Evolutionary conservation across 495 filamentous ascomycete genomes (phyloP).

Genomic region (Lophiotrema nucula): DNA sequence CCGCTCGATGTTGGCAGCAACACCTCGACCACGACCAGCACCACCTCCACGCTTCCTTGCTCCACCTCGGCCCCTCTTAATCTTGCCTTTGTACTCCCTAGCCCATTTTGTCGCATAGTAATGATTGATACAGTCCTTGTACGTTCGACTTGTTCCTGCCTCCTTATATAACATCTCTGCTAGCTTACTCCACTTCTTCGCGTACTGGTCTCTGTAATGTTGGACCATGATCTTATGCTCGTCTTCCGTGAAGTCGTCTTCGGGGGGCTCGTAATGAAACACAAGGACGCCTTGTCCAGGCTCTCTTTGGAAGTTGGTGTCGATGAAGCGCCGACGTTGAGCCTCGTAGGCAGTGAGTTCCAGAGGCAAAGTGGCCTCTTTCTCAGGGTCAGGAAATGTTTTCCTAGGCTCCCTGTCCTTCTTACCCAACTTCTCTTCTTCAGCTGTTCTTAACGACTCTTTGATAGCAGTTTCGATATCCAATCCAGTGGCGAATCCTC

Average conservation of each 20-base stretch:
- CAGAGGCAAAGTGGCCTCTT: constrained; percentile 80
- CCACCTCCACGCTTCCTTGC: constrained; percentile 56
- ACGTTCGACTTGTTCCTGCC: constrained; percentile 56
- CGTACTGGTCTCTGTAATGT: constrained; percentile 62
- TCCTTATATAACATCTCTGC: constrained; percentile 61
- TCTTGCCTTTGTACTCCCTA: constrained; percentile 78
- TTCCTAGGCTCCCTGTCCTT: constrained; percentile 62
- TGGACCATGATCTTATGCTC: constrained; percentile 78
- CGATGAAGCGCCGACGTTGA: constrained; percentile 55
- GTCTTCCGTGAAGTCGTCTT: constrained; percentile 78
- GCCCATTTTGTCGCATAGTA: constrained; percentile 93
- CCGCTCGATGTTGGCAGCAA: constrained; percentile 59
- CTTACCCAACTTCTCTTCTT: constrained; percentile 66
- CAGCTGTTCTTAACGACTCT: constrained; percentile 71
- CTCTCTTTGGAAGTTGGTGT: constrained; percentile 69
- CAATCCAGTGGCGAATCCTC: constrained; percentile 50
- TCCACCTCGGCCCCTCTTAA: constrained; percentile 67
- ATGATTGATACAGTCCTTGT: constrained; percentile 85
- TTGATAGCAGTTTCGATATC: constrained; percentile 75
- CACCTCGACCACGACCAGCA: constrained; percentile 42
- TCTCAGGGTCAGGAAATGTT: constrained; percentile 71
- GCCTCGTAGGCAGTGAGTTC: constrained; percentile 55
- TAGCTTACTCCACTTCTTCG: constrained; percentile 92
- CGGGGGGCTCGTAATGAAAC: constrained; percentile 71
- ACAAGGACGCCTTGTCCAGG: constrained; percentile 63